A percentile compares a stretch with the other conserved stretches of the same genome.
Conservation (phyloP, 148 eudicot genomes). For the Silene conica region DNA sequence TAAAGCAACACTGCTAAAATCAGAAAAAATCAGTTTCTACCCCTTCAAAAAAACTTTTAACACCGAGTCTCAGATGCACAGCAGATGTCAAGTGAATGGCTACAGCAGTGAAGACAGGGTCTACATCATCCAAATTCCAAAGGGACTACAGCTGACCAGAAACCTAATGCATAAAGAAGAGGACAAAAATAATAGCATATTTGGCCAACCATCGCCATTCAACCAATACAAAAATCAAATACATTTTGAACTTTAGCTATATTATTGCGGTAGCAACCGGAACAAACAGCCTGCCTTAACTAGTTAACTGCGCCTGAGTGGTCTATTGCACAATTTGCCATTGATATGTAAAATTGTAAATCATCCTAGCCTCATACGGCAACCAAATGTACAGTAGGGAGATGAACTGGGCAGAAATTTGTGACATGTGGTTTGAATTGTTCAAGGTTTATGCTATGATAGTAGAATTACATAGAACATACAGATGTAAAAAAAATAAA, state of each 20-base stretch:
- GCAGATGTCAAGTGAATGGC: not conserved
- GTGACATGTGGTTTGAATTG: not conserved
- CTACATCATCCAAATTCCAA: conserved; percentile 8
- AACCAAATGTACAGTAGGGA: not conserved
- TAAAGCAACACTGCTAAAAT: not conserved
- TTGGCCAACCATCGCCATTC: not conserved
- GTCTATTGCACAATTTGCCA: not conserved
- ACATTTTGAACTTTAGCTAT: too few species aligned
- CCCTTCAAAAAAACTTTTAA: not conserved
- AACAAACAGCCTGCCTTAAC: too few species aligned
- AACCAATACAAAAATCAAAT: too few species aligned
- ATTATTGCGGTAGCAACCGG: too few species aligned
- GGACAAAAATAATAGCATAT: not conserved
- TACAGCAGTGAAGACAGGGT: conserved; percentile 6
- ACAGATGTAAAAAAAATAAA: not conserved
- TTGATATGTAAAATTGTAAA: not conserved
- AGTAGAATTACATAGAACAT: not conserved
- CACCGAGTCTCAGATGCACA: not conserved
- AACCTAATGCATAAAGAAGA: not conserved
- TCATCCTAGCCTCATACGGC: not conserved
- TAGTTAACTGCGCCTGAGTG: too few species aligned
- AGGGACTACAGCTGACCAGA: not conserved
- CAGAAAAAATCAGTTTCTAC: not conserved
- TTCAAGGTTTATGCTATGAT: not conserved
- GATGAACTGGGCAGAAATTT: not conserved